Conservation (phyloP, 2,329 filamentous ascomycete species). For the Aspergillus calidoustus region DNA sequence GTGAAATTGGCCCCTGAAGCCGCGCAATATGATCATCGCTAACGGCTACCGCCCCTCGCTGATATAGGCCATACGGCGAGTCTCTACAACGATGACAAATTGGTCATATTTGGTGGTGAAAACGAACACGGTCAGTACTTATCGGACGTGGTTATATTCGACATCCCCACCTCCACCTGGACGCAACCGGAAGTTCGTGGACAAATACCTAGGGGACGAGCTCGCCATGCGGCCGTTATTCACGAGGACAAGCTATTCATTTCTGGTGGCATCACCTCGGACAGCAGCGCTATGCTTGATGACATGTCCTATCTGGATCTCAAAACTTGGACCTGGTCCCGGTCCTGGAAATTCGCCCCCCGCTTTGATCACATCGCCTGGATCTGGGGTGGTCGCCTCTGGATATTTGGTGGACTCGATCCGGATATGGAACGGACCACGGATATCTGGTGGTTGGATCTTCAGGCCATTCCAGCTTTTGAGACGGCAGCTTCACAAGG, state of each 20-base stretch:
- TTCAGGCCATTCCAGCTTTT: constrained; percentile 87
- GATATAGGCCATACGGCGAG: constrained; percentile 84
- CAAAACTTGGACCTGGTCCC: constrained; percentile 97
- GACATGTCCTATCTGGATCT: constrained; percentile 96
- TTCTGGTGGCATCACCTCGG: constrained; percentile 91
- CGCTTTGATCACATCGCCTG: constrained; percentile 95
- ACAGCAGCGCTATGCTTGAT: constrained; percentile 89
- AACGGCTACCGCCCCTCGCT: neutral
- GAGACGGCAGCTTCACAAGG: constrained; percentile 69
- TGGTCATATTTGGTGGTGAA: constrained; percentile 97
- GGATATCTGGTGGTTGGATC: constrained; percentile 96
- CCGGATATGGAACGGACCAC: constrained; percentile 97
- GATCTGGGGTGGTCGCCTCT: constrained; percentile 89
- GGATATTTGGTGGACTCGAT: constrained; percentile 94
- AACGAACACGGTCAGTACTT: constrained; percentile 97
- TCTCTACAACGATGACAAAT: constrained; percentile 88
- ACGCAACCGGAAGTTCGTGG: constrained; percentile 87
- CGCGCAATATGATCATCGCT: neutral
- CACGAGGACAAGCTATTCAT: constrained; percentile 97
- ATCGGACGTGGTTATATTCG: constrained; percentile 93
- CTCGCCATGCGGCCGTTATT: constrained; percentile 89
- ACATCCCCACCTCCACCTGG: constrained; percentile 93
- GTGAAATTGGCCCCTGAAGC: constrained; percentile 29
- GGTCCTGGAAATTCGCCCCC: constrained; percentile 91
- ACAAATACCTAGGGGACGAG: constrained; percentile 83